Evolutionary conservation across 768 basidiomycete genomes (phyloP).

Genomic region (Rhizopogon roseolus): DNA sequence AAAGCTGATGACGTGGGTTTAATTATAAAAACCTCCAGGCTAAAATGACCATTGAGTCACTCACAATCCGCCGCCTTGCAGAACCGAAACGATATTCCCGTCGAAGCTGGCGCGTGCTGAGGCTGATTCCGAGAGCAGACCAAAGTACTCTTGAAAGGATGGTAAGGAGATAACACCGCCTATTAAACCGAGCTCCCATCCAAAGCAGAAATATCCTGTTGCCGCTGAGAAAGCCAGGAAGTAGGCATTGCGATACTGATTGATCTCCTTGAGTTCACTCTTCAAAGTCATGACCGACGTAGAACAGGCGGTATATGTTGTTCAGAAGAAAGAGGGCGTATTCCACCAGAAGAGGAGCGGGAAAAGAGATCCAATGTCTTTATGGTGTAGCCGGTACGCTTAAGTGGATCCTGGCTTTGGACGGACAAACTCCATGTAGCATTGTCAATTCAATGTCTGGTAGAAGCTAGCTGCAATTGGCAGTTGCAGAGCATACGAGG

Average conservation of each 20-base stretch:
- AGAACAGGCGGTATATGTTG: not conserved
- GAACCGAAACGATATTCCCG: constrained; percentile 34
- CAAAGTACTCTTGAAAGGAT: constrained; percentile 32
- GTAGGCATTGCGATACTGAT: constrained; percentile 30
- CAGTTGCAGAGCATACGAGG: no score
- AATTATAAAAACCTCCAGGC: not conserved
- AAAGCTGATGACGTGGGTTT: constrained; percentile 10
- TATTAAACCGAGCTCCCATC: constrained; percentile 34
- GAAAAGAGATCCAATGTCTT: not conserved
- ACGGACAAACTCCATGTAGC: not conserved
- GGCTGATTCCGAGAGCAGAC: constrained; percentile 20
- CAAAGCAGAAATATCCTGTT: constrained; percentile 29
- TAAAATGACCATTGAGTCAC: constrained; percentile 4
- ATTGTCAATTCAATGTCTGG: no score
- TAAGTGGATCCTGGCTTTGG: not conserved
- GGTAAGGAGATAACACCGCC: constrained; percentile 31
- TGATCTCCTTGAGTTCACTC: constrained; percentile 14
- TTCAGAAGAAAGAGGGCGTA: not conserved
- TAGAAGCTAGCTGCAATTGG: no score
- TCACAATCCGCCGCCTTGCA: constrained; percentile 32
- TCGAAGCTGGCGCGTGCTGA: constrained; percentile 21
- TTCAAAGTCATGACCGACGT: constrained; percentile 15
- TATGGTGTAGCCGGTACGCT: not conserved
- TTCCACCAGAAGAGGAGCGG: not conserved
- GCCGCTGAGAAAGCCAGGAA: constrained; percentile 29